A percentile compares a stretch with the other conserved stretches of the same genome.
phyloP scores from a whole-genome alignment of 1,284 basidiomycete species.

The Marasmius sp. region DNA sequence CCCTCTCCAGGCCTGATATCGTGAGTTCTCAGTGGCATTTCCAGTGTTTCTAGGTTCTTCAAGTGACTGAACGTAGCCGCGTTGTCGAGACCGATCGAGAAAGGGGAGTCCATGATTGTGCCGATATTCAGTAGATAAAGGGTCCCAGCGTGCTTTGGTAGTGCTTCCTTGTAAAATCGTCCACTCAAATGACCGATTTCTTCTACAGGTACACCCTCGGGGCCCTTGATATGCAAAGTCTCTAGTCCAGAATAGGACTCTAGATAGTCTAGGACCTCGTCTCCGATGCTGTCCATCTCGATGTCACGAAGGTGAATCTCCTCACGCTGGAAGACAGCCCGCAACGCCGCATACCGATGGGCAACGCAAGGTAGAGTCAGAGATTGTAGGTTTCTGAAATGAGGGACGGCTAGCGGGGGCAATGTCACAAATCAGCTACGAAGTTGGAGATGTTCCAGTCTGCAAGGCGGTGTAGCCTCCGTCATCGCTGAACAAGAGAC shows the following conservation, averaged over 20 bases:
- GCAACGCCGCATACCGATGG: not conserved
- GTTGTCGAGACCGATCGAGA: not conserved
- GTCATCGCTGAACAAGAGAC: not conserved
- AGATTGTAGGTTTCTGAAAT: not conserved
- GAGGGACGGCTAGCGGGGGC: not conserved
- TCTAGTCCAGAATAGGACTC: not conserved
- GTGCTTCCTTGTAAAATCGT: not conserved
- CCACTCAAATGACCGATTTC: not conserved
- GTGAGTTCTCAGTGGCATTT: not conserved
- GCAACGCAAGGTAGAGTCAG: not conserved
- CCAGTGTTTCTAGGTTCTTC: not conserved
- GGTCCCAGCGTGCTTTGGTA: not conserved
- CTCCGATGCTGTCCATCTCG: not conserved
- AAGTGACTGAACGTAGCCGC: not conserved
- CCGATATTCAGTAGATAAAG: not conserved
- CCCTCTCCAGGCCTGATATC: not conserved
- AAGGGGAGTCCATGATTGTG: not conserved
- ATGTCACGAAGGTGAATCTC: not conserved
- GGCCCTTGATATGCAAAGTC: not conserved
- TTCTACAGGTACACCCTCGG: not conserved
- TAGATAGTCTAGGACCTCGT: not conserved
- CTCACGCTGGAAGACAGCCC: not conserved
- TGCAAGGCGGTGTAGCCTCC: not conserved
- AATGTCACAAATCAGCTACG: not conserved
- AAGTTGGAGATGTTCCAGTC: not conserved